phyloP scores from a whole-genome alignment of 2,329 filamentous ascomycete species.

The Neonectria faginata region DNA sequence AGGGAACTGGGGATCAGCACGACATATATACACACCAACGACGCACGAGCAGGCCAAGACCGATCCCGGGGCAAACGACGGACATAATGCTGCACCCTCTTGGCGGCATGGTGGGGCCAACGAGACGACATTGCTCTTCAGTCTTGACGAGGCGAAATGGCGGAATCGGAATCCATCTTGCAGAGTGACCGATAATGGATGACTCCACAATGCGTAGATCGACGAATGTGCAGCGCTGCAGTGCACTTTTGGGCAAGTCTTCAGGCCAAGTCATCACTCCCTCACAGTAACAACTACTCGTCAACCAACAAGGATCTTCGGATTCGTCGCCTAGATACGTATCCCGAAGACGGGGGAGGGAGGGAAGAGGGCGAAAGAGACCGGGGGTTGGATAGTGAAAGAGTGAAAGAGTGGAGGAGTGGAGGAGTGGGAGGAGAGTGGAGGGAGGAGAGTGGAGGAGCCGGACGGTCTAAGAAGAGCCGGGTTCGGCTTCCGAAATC shows the following conservation, averaged over 20 bases:
- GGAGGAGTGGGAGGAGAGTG: not conserved
- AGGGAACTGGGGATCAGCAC: not conserved
- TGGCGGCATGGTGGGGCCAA: constrained; percentile 30
- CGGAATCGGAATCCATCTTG: constrained; percentile 17
- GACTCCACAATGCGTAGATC: not conserved
- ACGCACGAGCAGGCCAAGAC: not conserved
- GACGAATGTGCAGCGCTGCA: not conserved
- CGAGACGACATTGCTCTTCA: not conserved
- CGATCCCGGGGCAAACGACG: not conserved
- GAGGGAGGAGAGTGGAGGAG: not conserved
- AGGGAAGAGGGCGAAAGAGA: not conserved
- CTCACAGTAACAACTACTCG: not conserved
- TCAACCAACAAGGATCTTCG: no score
- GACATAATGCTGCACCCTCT: not conserved
- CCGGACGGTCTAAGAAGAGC: constrained; percentile 13
- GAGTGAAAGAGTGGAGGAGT: not conserved
- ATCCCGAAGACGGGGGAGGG: not conserved
- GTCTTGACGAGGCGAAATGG: constrained; percentile 22
- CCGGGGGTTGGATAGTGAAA: not conserved
- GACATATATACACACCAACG: not conserved
- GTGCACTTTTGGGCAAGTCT: not conserved
- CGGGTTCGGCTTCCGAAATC: constrained; percentile 21
- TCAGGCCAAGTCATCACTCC: not conserved
- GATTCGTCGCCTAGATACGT: not conserved
- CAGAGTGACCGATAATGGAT: constrained; percentile 7